Conservation (phyloP, 306 rosid species). For the Boehmeria nivea region DNA sequence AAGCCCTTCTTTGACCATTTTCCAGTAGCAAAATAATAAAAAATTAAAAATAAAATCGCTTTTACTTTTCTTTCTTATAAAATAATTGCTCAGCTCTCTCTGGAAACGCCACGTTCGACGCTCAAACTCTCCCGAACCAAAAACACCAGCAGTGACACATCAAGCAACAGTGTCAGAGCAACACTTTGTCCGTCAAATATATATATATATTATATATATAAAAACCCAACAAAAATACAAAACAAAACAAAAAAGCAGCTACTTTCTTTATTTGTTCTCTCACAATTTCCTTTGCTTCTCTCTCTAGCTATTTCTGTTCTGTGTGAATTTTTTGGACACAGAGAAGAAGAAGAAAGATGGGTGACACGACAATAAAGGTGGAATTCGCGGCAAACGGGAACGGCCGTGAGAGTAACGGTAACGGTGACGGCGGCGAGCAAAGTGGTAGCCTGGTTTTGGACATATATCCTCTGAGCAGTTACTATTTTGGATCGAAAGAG, state of each 20-base stretch:
- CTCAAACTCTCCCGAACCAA: not conserved
- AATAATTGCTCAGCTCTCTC: slow-evolving; percentile 2
- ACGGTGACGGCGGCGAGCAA: not conserved
- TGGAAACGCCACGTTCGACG: slow-evolving; percentile 34
- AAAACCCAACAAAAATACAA: no score
- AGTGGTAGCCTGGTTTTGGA: slow-evolving; percentile 24
- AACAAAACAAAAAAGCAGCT: no score
- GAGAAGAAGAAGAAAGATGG: no score
- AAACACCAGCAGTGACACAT: not conserved
- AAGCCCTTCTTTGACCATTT: not conserved
- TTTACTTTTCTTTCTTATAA: no score
- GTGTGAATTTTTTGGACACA: no score
- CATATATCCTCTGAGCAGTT: slow-evolving; percentile 60
- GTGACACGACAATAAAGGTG: slow-evolving; percentile 31
- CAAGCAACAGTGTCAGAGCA: no score
- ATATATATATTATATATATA: no score
- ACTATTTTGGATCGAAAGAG: slow-evolving; percentile 70
- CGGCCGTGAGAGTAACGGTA: slow-evolving; percentile 11
- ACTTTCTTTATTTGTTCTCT: not conserved
- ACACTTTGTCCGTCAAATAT: no score
- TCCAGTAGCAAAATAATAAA: no score
- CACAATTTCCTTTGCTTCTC: not conserved
- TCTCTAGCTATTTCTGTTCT: not conserved
- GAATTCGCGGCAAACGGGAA: slow-evolving; percentile 9
- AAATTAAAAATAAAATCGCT: no score